Conservation (phyloP, 352 stramenopile species). For the Paralagenidium karlingii region DNA sequence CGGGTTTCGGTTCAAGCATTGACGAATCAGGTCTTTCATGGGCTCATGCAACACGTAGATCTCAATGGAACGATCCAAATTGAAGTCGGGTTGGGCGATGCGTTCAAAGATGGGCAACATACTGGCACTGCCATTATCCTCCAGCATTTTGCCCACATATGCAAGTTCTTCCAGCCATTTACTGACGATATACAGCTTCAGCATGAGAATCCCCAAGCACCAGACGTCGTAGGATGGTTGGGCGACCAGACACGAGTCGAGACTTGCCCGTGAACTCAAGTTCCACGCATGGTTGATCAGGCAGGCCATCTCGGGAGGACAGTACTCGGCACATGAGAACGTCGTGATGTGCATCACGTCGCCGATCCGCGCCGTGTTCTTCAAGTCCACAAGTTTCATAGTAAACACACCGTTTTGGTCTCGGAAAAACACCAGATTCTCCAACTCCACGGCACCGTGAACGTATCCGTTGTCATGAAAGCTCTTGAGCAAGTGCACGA, state of each 20-base stretch:
- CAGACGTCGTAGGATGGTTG: conserved; percentile 35
- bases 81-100: conserved; percentile 11
- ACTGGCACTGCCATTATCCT: conserved; percentile 22
- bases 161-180: too few species aligned
- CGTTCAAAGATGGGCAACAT: conserved; percentile 20
- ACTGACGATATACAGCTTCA: conserved; percentile 33
- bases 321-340: conserved; percentile 14
- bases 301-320: conserved; percentile 32
- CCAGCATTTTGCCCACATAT: conserved; percentile 17
- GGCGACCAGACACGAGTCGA: conserved; percentile 10
- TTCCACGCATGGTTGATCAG: conserved; percentile 1
- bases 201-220: conserved; percentile 38
- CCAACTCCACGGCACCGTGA: conserved; percentile 30
- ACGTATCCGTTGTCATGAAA: conserved; percentile 36
- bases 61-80: conserved; percentile 33
- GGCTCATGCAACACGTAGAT: conserved; percentile 29
- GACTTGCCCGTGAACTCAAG: too few species aligned
- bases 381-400: conserved; percentile 38
- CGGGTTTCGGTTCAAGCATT: conserved; percentile 23
- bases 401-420: conserved; percentile 14
- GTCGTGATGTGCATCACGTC: conserved; percentile 6
- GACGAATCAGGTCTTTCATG: conserved; percentile 22
- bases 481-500: conserved; percentile 22
- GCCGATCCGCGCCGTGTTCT: conserved; percentile 23
- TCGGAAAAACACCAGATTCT: conserved; percentile 20